phyloP scores from a whole-genome alignment of 192 early-diverging fungal genomes.

The Piromyces finnis region DNA sequence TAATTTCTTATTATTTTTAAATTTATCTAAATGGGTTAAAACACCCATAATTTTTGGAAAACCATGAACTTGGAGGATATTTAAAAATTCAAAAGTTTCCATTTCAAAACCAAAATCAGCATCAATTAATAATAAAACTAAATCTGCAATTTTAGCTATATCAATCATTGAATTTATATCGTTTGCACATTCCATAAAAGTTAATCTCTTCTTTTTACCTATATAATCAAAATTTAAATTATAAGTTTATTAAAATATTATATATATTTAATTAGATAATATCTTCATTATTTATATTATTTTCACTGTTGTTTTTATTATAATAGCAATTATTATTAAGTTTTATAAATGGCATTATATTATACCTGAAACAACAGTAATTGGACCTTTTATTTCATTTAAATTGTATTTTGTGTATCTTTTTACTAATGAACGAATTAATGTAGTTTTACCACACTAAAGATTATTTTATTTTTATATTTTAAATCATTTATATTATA shows the following conservation, averaged over 20 bases:
- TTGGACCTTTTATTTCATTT: slow-evolving; percentile 79
- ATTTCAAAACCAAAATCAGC: slow-evolving; percentile 98
- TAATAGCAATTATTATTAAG: no score
- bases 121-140: slow-evolving; percentile 87
- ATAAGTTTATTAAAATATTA: no score
- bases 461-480: not conserved
- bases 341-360: no score
- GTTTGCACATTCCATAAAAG: slow-evolving; percentile 92
- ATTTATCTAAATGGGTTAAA: slow-evolving; percentile 86
- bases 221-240: not conserved
- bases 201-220: slow-evolving; percentile 82
- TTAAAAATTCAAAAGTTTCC: slow-evolving; percentile 99
- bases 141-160: slow-evolving; percentile 87
- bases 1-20: slow-evolving; percentile 83
- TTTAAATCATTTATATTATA: no score
- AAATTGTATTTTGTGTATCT: slow-evolving; percentile 87
- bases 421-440: slow-evolving; percentile 90
- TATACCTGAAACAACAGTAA: slow-evolving; percentile 83
- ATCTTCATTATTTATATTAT: no score
- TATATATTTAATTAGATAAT: no score
- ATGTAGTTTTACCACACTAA: slow-evolving; percentile 87
- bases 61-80: slow-evolving; percentile 89
- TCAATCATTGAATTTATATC: slow-evolving; percentile 97
- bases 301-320: no score
- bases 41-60: slow-evolving; percentile 98